A percentile compares a stretch with the other conserved stretches of the same genome.
These are phyloP conservation scores for Cyberlindnera xishuangbannaensis DNA, from an alignment of 805 yeast genomes.

Conservation along the genomic window DNA sequence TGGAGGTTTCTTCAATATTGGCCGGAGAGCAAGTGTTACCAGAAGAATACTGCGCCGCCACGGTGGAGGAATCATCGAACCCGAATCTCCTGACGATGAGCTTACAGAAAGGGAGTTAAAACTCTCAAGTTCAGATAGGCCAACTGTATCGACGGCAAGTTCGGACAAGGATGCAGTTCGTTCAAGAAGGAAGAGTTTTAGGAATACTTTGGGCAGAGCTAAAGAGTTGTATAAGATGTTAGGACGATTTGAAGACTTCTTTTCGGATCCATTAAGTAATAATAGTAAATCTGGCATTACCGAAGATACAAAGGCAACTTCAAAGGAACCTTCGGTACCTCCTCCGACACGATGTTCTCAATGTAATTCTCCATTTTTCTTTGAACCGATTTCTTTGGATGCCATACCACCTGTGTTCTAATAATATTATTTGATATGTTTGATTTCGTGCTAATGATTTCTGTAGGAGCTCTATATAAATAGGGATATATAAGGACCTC, in stretches of 20 bases:
- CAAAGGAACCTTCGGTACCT: conserved; percentile 3
- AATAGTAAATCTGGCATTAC: background rate
- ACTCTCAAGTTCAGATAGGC: no score
- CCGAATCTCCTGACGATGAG: background rate
- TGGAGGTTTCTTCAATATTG: background rate
- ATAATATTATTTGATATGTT: no score
- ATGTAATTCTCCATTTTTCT: no score
- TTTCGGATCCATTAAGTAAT: conserved; percentile 5
- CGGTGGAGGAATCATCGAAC: no score
- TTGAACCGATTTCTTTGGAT: no score
- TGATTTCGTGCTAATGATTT: no score
- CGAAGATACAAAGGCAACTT: no score
- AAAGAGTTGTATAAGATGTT: conserved; percentile 10
- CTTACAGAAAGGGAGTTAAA: no score
- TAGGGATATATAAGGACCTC: no score
- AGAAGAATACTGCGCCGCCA: no score
- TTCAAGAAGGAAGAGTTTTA: conserved; percentile 4
- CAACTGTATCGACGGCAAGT: conserved; percentile 3
- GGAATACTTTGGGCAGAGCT: conserved; percentile 6
- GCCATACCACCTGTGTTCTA: no score
- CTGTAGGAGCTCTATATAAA: no score
- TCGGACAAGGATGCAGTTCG: conserved; percentile 4
- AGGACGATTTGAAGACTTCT: conserved; percentile 12
- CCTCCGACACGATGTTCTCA: conserved; percentile 5
- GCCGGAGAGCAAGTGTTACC: conserved; percentile 1